phyloP scores from a whole-genome alignment of 768 basidiomycete species.

The Auriculariales sp. region DNA sequence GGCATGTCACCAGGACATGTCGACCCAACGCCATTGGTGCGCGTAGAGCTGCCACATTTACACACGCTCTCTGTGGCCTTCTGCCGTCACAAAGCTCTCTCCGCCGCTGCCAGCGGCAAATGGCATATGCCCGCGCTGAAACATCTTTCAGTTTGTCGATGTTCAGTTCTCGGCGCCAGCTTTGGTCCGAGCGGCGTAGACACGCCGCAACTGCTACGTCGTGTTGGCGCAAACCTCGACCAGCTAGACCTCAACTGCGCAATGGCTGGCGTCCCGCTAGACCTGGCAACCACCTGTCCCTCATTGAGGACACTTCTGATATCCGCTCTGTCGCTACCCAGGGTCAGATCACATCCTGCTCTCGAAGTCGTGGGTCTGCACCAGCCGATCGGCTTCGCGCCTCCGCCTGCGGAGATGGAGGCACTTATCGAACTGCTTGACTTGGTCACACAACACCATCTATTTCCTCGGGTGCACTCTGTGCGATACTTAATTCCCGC shows the following conservation, averaged over 20 bases:
- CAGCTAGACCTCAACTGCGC: conserved; percentile 1
- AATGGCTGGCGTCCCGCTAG: background rate
- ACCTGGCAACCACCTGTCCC: background rate
- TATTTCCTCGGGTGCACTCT: background rate
- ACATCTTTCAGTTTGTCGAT: background rate
- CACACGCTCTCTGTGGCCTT: background rate
- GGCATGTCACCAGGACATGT: background rate
- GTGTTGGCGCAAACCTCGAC: background rate
- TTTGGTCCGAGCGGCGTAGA: background rate
- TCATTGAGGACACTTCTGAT: background rate
- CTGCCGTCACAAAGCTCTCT: background rate
- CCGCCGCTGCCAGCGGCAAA: background rate
- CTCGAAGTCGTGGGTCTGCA: background rate
- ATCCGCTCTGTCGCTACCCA: background rate
- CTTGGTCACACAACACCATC: background rate
- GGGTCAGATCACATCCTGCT: background rate
- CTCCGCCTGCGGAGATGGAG: background rate
- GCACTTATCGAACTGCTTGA: background rate
- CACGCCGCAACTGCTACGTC: background rate
- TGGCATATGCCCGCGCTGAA: background rate
- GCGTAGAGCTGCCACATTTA: background rate
- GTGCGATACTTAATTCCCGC: background rate
- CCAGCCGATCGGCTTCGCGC: background rate
- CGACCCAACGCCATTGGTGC: background rate
- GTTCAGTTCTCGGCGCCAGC: background rate